Conservation (phyloP, 1,284 basidiomycete genomes). For the Rhodotorula sp. region DNA sequence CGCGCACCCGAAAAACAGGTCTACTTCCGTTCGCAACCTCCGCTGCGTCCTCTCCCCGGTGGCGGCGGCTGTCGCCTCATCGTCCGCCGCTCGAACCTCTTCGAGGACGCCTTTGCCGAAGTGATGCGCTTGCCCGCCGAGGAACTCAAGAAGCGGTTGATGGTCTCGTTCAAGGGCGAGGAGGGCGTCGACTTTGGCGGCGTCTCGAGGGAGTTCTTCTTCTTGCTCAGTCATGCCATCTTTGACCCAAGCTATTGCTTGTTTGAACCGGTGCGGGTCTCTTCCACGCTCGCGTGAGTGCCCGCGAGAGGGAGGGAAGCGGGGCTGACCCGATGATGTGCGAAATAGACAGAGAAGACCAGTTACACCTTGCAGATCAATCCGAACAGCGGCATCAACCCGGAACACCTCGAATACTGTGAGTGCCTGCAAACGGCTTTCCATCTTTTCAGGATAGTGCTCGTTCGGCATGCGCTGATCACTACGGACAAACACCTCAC, state of each 20-base stretch:
- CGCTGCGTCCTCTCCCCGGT: slow-evolving; percentile 70
- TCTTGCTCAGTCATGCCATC: slow-evolving; percentile 40
- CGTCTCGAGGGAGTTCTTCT: slow-evolving; percentile 53
- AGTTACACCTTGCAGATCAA: slow-evolving; percentile 95
- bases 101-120: slow-evolving; percentile 94
- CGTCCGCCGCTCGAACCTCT: slow-evolving; percentile 80
- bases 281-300: slow-evolving; percentile 20
- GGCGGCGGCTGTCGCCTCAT: slow-evolving; percentile 85
- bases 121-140: slow-evolving; percentile 86
- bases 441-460: background rate
- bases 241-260: slow-evolving; percentile 60
- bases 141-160: slow-evolving; percentile 90
- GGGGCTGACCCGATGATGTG: too few relatives aligned
- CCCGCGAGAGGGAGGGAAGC: slow-evolving; percentile 78
- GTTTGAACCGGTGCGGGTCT: slow-evolving; percentile 66
- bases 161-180: slow-evolving; percentile 97
- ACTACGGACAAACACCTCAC: background rate
- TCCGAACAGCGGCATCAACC: slow-evolving; percentile 80
- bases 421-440: slow-evolving; percentile 48
- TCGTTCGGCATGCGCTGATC: background rate
- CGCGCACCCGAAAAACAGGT: slow-evolving; percentile 52
- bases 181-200: slow-evolving; percentile 98
- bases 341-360: slow-evolving; percentile 60
- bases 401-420: slow-evolving; percentile 94
- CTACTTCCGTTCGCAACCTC: slow-evolving; percentile 97